Evolutionary conservation across 176 grass and related monocot species (phyloP).

Genomic region (Tillandsia fasciculata): DNA sequence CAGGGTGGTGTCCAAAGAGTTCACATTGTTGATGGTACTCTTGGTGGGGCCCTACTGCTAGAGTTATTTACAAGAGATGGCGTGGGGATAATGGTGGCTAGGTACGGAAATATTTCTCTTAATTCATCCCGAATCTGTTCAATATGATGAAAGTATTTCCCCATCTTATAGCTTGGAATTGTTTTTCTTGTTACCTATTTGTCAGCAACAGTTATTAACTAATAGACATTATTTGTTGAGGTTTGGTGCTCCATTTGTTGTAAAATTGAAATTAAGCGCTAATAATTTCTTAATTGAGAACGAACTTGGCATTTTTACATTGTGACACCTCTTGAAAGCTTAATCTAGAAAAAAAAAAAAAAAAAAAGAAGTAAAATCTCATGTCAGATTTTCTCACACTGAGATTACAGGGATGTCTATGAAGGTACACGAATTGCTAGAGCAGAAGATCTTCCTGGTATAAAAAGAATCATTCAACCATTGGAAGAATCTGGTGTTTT

Average conservation of each 20-base stretch:
- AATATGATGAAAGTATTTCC: too few relatives aligned
- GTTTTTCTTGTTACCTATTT: slow-evolving; percentile 1
- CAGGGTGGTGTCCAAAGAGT: slow-evolving; percentile 95
- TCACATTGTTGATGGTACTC: slow-evolving; percentile 82
- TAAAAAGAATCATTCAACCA: slow-evolving; percentile 72
- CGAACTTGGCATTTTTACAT: not conserved
- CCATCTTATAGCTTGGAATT: too few relatives aligned
- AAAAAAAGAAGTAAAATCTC: not conserved
- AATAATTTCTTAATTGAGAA: not conserved
- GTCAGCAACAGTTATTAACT: too few relatives aligned
- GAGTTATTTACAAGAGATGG: slow-evolving; percentile 99
- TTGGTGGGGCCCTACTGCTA: slow-evolving; percentile 72
- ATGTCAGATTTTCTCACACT: slow-evolving; percentile 10
- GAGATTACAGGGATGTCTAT: slow-evolving; percentile 69
- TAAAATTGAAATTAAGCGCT: not conserved
- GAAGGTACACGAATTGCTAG: slow-evolving; percentile 85
- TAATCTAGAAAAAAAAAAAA: slow-evolving; percentile 5
- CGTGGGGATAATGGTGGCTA: slow-evolving; percentile 88
- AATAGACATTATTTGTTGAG: too few relatives aligned
- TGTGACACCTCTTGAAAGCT: not conserved
- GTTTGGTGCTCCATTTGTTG: too few relatives aligned
- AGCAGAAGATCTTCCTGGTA: slow-evolving; percentile 61
- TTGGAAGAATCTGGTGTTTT: slow-evolving; percentile 76
- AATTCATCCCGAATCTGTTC: not conserved
- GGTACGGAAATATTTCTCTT: slow-evolving; percentile 31